A percentile compares a stretch with the other conserved stretches of the same genome.
phyloP scores from a whole-genome alignment of 305 asterid species.

The Fraxinus dipetala region DNA sequence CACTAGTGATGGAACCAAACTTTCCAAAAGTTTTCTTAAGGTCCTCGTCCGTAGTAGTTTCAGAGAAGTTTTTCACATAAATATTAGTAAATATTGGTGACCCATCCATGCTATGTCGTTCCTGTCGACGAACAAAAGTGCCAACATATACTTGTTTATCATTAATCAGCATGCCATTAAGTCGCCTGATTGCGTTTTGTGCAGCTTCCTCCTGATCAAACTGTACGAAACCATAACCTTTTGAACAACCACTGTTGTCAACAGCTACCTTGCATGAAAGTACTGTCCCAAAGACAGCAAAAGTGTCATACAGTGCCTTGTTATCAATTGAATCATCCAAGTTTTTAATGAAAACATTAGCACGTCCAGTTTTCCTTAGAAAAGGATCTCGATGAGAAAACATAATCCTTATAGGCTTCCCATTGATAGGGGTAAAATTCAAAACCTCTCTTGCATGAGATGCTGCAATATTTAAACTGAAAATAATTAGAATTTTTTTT shows the following conservation, averaged over 20 bases:
- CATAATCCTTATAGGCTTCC: constrained; percentile 76
- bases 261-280: constrained; percentile 73
- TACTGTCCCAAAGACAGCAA: constrained; percentile 60
- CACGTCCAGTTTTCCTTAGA: constrained; percentile 65
- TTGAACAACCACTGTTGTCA: constrained; percentile 48
- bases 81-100: constrained; percentile 54
- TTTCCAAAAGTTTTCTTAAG: constrained; percentile 46
- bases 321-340: constrained; percentile 59
- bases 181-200: constrained; percentile 42
- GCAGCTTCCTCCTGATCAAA: constrained; percentile 71
- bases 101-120: constrained; percentile 39
- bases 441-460: constrained; percentile 52
- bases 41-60: constrained; percentile 38
- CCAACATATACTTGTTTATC: constrained; percentile 77
- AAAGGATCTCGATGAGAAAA: constrained; percentile 75
- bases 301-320: constrained; percentile 59
- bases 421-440: constrained; percentile 56
- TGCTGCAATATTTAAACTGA: constrained; percentile 42
- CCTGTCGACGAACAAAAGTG: constrained; percentile 61
- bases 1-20: constrained; percentile 65
- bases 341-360: constrained; percentile 68
- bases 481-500: background rate
- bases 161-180: constrained; percentile 71
- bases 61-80: constrained; percentile 61
- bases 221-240: constrained; percentile 78